These are phyloP conservation scores for Polyporus arcularius DNA, from an alignment of 768 basidiomycete species.

Conservation along the genomic window DNA sequence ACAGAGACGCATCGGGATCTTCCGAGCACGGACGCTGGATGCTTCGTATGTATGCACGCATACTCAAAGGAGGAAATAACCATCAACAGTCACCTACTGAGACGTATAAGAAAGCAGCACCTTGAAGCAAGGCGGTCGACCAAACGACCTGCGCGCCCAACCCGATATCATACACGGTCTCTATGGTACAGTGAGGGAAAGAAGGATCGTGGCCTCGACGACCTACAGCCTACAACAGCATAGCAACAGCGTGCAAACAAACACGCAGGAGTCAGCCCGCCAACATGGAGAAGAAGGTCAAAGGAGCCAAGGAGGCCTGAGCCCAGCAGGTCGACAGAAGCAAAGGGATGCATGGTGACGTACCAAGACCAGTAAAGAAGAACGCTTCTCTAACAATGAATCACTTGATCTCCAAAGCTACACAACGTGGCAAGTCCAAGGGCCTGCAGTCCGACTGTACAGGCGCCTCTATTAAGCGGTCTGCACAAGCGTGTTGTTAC, in stretches of 20 bases:
- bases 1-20: too few relatives aligned
- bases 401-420: not conserved
- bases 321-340: slow-evolving; percentile 12
- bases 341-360: not conserved
- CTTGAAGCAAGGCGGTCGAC: too few relatives aligned
- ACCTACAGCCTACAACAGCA: not conserved
- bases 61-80: too few relatives aligned
- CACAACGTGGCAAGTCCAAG: not conserved
- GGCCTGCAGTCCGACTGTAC: not conserved
- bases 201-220: too few relatives aligned
- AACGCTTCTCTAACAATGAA: not conserved
- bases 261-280: slow-evolving; percentile 1
- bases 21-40: too few relatives aligned
- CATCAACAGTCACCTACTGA: too few relatives aligned
- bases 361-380: not conserved
- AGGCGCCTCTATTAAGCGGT: not conserved
- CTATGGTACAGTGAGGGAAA: too few relatives aligned
- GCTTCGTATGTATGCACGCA: too few relatives aligned
- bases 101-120: too few relatives aligned
- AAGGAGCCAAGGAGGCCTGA: slow-evolving; percentile 3
- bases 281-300: not conserved
- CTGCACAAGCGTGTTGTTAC: not conserved
- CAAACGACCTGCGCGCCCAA: too few relatives aligned
- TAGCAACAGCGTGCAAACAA: not conserved
- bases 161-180: too few relatives aligned